These are phyloP conservation scores for Pichia sorboxylosa DNA, from an alignment of 1,139 yeast genomes.

Conservation along the genomic window DNA sequence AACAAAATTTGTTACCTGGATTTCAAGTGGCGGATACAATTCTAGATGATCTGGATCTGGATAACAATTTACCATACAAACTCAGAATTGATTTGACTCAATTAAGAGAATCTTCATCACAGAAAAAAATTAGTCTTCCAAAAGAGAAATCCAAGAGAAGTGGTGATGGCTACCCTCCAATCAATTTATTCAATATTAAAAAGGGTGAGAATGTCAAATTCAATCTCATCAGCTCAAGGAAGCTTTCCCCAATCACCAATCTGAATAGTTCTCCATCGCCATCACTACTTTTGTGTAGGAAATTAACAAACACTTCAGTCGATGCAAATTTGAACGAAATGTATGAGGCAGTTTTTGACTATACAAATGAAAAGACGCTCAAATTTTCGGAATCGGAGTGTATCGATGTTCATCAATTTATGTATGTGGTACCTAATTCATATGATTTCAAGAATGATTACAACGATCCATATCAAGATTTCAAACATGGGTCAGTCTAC, in stretches of 20 bases:
- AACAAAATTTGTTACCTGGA: slow-evolving; percentile 44
- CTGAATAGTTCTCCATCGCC: slow-evolving; percentile 16
- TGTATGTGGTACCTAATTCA: slow-evolving; percentile 38
- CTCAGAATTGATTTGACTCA: slow-evolving; percentile 27
- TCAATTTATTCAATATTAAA: slow-evolving; percentile 25
- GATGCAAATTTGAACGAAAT: slow-evolving; percentile 2
- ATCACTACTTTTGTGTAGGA: slow-evolving; percentile 21
- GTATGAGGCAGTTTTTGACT: slow-evolving; percentile 20
- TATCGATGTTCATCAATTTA: slow-evolving; percentile 28
- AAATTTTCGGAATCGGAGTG: slow-evolving; percentile 31
- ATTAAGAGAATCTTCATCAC: slow-evolving; percentile 21
- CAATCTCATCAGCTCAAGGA: slow-evolving; percentile 21
- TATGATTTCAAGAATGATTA: slow-evolving; percentile 18
- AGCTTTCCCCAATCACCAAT: slow-evolving; percentile 16
- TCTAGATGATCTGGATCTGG: slow-evolving; percentile 20
- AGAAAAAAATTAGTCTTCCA: slow-evolving; percentile 19
- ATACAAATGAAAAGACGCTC: slow-evolving; percentile 21
- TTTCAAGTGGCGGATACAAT: slow-evolving; percentile 19
- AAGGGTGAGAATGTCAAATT: slow-evolving; percentile 21
- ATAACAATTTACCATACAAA: slow-evolving; percentile 17
- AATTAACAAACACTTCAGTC: slow-evolving; percentile 8
- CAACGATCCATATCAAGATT: slow-evolving; percentile 39
- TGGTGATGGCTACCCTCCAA: slow-evolving; percentile 16
- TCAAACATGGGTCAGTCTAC: too few relatives aligned
- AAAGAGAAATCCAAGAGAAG: slow-evolving; percentile 14